Evolutionary conservation across 2,329 filamentous ascomycete genomes (phyloP), one percentile per base, ranked within the genome.

Genomic region (Aspergillus sp.): DNA sequence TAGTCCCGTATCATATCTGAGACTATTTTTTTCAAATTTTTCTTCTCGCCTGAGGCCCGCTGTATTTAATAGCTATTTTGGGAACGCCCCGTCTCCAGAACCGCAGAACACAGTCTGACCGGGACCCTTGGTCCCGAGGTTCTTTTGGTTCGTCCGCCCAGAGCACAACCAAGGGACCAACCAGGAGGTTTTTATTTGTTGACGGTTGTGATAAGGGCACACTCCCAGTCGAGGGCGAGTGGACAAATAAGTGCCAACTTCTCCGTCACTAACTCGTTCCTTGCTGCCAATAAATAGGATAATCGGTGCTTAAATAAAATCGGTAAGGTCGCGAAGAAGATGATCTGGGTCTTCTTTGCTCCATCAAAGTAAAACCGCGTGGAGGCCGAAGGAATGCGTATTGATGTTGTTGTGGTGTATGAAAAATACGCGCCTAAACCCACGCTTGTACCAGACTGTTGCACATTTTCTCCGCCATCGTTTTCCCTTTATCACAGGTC

Each of bases 401-500:
- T 37, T 37, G 13, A 11, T 22, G 17, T 50, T 50, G 48, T n/a
- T 22, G 7, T n/a, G 8, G 13, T 17, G 48, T 50, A 40, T 40
- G n/a, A 17, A 46, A 46, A 54, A 48, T 47, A 54, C 51, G 13
- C 3, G 15, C 11, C 20, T 37, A 13, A 37, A 49, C 27, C n/a
- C 12, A 22, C 20, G 20, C 42, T 40, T 47, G 42, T 54, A 54
- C 27, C 34, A 19, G 41, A 6, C 15, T 30, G 41, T 50, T 8
- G 27, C 49, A 42, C 20, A 33, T 33, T 34, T 52, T 48, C 49
- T 49, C 48, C 48, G 51, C 54, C 33, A 47, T 39, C 6, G 41
- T 33, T 46, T 53, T 53, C 48, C 55, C 55, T 54, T 57, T 57
- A 57, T 57, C 56, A 57, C 49, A 48, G 49, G n/a, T 49, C 20